A percentile compares a stretch with the other conserved stretches of the same genome.
Conservation (phyloP, 257 asterid genomes). For the Solanum clarkiae region DNA sequence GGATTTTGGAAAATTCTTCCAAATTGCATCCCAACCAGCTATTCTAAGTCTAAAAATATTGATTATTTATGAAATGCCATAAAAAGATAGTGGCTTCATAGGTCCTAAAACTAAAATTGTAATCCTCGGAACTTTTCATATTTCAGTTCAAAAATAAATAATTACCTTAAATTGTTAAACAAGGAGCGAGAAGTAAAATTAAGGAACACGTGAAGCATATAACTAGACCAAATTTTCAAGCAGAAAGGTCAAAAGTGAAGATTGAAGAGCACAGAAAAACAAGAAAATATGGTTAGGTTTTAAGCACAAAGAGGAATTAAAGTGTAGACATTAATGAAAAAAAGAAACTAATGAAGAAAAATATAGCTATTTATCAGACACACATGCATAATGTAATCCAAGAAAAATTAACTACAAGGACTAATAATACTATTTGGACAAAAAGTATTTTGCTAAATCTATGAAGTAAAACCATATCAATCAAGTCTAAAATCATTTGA, state of each 20-base stretch:
- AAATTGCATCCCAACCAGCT: background rate
- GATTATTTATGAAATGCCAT: background rate
- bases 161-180: background rate
- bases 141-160: background rate
- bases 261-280: background rate
- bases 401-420: background rate
- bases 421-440: background rate
- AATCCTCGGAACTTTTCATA: background rate
- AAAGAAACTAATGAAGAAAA: background rate
- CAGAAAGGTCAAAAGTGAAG: background rate
- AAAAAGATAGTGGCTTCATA: background rate
- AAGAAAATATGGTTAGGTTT: background rate
- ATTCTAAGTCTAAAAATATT: background rate
- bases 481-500: background rate
- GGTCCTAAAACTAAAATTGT: background rate
- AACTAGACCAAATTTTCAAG: background rate
- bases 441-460: background rate
- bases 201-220: background rate
- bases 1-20: background rate
- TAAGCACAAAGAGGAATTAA: background rate
- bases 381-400: background rate
- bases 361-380: background rate
- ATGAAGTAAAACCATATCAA: background rate
- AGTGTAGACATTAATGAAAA: background rate
- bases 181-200: background rate